These are phyloP conservation scores for Lactarius pseudohatsudake DNA, from an alignment of 768 basidiomycete genomes.

Conservation along the genomic window DNA sequence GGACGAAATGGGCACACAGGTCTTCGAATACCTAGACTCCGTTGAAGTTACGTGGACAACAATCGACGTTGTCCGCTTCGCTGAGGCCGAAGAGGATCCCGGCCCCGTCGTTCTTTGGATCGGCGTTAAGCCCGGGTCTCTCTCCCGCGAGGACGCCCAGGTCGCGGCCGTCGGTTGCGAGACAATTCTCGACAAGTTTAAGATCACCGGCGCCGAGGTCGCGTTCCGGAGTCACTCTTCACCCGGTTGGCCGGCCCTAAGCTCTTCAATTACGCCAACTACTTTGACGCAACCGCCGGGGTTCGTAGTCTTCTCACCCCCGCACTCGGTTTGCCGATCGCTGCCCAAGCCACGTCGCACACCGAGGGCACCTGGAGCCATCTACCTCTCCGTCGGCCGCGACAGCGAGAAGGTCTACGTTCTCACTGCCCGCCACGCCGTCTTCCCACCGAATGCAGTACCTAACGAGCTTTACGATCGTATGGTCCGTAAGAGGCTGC, in stretches of 20 bases:
- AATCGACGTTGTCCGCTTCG: conserved; percentile 11
- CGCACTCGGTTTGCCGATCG: conserved; percentile 10
- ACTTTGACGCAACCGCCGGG: neutral
- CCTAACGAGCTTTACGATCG: conserved; percentile 31
- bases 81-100: neutral
- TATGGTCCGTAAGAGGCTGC: too few species aligned
- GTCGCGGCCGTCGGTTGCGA: neutral
- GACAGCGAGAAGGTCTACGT: conserved; percentile 34
- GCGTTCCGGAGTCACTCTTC: conserved; percentile 16
- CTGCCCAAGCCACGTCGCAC: neutral
- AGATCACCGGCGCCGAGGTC: conserved; percentile 4
- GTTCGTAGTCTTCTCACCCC: conserved; percentile 2
- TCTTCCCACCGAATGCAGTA: conserved; percentile 32
- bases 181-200: neutral
- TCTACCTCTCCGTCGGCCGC: conserved; percentile 39
- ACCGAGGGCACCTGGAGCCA: conserved; percentile 37
- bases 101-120: conserved; percentile 7
- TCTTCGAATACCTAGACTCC: neutral
- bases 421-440: conserved; percentile 38
- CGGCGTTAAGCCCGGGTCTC: neutral
- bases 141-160: conserved; percentile 9
- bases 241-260: neutral
- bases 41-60: neutral
- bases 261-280: neutral
- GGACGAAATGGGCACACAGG: conserved; percentile 6